phyloP scores from a whole-genome alignment of 768 basidiomycete species.

The Asterophora lycoperdoides region DNA sequence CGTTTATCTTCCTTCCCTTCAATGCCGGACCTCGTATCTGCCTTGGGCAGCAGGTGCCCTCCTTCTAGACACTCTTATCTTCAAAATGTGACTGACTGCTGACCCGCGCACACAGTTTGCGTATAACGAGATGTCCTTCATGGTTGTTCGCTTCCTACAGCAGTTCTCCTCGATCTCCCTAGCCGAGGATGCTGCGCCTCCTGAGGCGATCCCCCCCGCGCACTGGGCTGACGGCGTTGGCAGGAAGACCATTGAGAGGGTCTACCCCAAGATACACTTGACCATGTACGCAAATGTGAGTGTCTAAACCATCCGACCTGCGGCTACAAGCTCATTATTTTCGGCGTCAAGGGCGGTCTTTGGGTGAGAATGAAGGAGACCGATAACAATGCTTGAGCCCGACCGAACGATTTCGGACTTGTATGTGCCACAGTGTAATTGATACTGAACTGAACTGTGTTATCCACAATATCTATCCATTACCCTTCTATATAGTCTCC shows the following conservation, averaged over 20 bases:
- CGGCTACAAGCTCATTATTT: not conserved
- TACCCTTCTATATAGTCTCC: no score
- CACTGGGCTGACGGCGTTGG: conserved; percentile 43
- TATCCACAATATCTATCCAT: conserved; percentile 7
- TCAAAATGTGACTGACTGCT: no score
- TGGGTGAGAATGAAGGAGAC: conserved; percentile 48
- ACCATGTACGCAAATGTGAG: conserved; percentile 50
- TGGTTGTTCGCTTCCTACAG: conserved; percentile 61
- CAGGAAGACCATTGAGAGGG: conserved; percentile 45
- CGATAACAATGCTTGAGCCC: conserved; percentile 14
- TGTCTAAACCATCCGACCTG: not conserved
- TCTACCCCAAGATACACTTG: conserved; percentile 50
- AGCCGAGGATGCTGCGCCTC: conserved; percentile 41
- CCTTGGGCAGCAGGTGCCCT: conserved; percentile 48
- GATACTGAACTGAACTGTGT: not conserved
- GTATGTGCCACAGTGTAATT: not conserved
- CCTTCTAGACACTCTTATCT: no score
- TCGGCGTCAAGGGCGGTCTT: conserved; percentile 40
- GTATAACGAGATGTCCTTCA: conserved; percentile 60
- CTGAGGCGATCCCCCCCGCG: conserved; percentile 40
- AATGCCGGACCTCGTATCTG: conserved; percentile 59
- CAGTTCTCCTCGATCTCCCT: conserved; percentile 47
- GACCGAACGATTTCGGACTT: not conserved
- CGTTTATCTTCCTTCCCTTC: conserved; percentile 70
- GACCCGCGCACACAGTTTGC: conserved; percentile 36